These are phyloP conservation scores for Cymodocea nodosa DNA, from an alignment of 116 monocot species.

Conservation along the genomic window DNA sequence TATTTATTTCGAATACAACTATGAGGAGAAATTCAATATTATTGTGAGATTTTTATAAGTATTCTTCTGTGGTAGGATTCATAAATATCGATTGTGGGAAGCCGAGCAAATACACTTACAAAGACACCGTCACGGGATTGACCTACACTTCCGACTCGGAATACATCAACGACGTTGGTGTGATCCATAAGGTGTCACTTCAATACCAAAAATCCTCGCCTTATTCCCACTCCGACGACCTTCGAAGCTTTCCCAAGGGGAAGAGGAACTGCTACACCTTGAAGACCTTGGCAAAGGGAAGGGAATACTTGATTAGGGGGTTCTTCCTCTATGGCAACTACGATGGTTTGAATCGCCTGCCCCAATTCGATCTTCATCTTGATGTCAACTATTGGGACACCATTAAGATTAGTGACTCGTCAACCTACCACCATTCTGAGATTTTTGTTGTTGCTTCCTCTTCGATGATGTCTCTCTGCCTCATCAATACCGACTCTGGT, in stretches of 20 bases:
- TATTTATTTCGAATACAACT: too few species aligned
- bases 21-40: too few species aligned
- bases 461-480: constrained; percentile 1
- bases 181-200: background rate
- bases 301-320: constrained; percentile 18
- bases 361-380: constrained; percentile 23
- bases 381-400: constrained; percentile 21
- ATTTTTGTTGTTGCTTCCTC: constrained; percentile 5
- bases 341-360: constrained; percentile 8
- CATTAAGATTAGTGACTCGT: background rate
- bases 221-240: background rate
- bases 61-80: constrained; percentile 11
- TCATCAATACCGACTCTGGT: background rate
- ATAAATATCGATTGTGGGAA: constrained; percentile 31
- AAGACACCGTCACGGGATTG: constrained; percentile 3
- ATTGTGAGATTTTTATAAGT: too few species aligned
- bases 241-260: constrained; percentile 20
- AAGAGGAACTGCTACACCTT: constrained; percentile 24
- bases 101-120: background rate
- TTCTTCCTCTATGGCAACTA: constrained; percentile 34
- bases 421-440: background rate
- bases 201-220: background rate
- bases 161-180: constrained; percentile 15
- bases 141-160: constrained; percentile 10
- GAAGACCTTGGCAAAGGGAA: background rate